Evolutionary conservation across 1,284 basidiomycete genomes (phyloP).

Genomic region (Irpex sp.): DNA sequence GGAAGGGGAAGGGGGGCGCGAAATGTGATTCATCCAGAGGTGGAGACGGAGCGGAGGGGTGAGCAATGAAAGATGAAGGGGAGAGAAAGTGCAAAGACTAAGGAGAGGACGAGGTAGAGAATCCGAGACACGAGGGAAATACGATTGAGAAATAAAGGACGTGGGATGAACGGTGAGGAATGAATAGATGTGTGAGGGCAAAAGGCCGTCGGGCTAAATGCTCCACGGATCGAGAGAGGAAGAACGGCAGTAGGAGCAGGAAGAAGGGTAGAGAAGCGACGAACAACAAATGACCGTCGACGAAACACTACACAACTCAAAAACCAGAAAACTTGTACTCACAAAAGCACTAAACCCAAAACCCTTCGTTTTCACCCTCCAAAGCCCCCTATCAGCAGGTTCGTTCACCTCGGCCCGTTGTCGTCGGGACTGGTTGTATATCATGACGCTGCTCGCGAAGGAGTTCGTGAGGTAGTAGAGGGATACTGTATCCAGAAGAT

Average conservation of each 20-base stretch:
- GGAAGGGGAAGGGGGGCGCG: too few species aligned
- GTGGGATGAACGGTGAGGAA: too few species aligned
- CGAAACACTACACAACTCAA: too few species aligned
- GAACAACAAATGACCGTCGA: too few species aligned
- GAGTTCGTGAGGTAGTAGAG: conserved; percentile 14
- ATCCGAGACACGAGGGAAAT: not conserved
- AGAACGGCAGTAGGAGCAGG: too few species aligned
- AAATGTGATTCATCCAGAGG: too few species aligned
- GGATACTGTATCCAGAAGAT: conserved; percentile 7
- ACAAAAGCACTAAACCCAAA: not conserved
- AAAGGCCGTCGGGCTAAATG: too few species aligned
- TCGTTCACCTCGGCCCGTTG: not conserved
- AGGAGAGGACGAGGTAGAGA: not conserved
- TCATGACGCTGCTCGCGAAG: conserved; percentile 10
- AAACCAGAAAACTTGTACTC: not conserved
- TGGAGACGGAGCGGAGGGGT: too few species aligned
- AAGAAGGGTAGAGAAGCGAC: too few species aligned
- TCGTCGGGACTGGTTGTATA: conserved; percentile 3
- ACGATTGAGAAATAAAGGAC: not conserved
- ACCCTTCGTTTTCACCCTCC: not conserved
- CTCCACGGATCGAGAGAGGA: too few species aligned
- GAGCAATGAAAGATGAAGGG: not conserved
- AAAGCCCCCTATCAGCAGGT: not conserved
- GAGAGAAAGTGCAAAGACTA: not conserved
- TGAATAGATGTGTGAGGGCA: too few species aligned